A percentile compares a stretch with the other conserved stretches of the same genome.
Evolutionary conservation across 768 basidiomycete species (phyloP).

Genomic region (Pleurotus platypus): DNA sequence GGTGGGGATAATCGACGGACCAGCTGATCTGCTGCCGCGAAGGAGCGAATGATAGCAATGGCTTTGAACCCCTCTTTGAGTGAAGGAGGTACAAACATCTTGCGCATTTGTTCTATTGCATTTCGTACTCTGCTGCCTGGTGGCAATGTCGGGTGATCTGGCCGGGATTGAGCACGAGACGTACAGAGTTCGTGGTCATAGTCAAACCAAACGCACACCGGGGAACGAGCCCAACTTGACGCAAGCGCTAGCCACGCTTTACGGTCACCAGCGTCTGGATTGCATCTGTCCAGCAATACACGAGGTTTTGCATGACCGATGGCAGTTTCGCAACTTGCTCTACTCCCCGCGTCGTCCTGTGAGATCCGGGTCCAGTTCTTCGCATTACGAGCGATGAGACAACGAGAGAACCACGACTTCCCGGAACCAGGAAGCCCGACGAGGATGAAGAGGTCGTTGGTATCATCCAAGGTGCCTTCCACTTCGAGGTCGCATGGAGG

Average conservation of each 20-base stretch:
- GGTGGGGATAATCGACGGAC: slow-evolving; percentile 40
- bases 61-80: slow-evolving; percentile 53
- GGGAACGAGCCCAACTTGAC: slow-evolving; percentile 38
- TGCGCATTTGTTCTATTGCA: slow-evolving; percentile 53
- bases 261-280: slow-evolving; percentile 43
- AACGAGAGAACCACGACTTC: slow-evolving; percentile 52
- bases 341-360: slow-evolving; percentile 54
- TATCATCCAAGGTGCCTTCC: slow-evolving; percentile 32
- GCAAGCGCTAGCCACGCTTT: slow-evolving; percentile 49
- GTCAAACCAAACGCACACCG: slow-evolving; percentile 56
- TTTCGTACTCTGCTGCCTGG: slow-evolving; percentile 52
- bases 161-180: slow-evolving; percentile 51
- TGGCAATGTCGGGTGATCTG: slow-evolving; percentile 57
- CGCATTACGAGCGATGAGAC: slow-evolving; percentile 41
- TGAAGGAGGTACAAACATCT: slow-evolving; percentile 37
- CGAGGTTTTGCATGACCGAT: slow-evolving; percentile 38
- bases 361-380: slow-evolving; percentile 43
- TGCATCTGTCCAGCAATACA: slow-evolving; percentile 57
- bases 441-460: slow-evolving; percentile 45
- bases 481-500: slow-evolving; percentile 41
- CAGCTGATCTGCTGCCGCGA: slow-evolving; percentile 46
- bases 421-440: slow-evolving; percentile 63
- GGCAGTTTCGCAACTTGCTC: slow-evolving; percentile 44
- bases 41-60: slow-evolving; percentile 44
- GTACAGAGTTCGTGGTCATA: slow-evolving; percentile 45